Base-by-base conservation (phyloP, 768 basidiomycete species). In the Lyophyllum atratum region DNA sequence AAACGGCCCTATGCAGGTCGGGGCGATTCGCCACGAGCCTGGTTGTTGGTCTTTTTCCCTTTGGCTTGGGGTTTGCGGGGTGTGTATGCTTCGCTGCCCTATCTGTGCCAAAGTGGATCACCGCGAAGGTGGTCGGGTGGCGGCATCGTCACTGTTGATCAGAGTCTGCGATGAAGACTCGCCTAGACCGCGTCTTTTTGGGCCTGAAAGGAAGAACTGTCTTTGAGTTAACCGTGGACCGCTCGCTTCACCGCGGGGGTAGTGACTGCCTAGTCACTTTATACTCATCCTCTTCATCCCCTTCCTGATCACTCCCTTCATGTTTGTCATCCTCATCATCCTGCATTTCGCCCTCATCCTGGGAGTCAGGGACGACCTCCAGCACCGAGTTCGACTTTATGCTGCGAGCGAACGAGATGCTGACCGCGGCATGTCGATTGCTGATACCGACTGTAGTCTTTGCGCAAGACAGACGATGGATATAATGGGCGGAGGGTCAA, bases 161-260 rank as follows among this genome's bases (percentile, higher is more conserved):
- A 12, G 81, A 81, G 22, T 78, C 62, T 25, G 73, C 61, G 17
- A 67, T 55, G 22, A 64, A 60, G 28, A 76, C 64, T 50, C 64
- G 70, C 40, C 68, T 70, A 29, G 75, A 68, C 9, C 85, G 80
- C 34, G 82, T 80, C 70, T 86, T 90, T 66, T 70, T 80, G 0
- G 90, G 87, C 63, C 87, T 90, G 70, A 86, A 90, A 7, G 87
- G 87, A 33, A 89, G 78, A 34, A 66, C 65, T 69, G 64, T 58
- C 37, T 56, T 66, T 21, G 52, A 58, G 40, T 56, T 65, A 61
- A 62, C 54, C n/a, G 59, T n/a, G 59, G 62, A 29, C 55, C 66
- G 56, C 60, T 59, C 28, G 55, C 63, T 46, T 59, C 71, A 28
- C 62, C 66, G 55, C 19, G 55, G 61, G 25, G 52, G 54, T 24